phyloP scores from a whole-genome alignment of 768 basidiomycete species.

The Stropharia rugosoannulata region DNA sequence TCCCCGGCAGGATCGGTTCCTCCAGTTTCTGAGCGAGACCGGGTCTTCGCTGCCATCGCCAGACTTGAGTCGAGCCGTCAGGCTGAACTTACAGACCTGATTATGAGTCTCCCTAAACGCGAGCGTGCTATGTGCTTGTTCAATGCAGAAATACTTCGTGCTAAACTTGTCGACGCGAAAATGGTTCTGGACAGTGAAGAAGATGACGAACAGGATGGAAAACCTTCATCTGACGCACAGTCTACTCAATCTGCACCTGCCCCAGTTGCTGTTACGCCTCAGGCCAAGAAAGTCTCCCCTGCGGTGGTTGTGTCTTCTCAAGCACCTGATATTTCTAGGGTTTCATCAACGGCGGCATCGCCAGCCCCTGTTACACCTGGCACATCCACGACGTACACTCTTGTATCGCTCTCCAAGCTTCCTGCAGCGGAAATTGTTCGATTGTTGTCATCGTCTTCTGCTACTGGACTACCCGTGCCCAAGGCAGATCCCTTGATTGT shows the following conservation, averaged over 20 bases:
- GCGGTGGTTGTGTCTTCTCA: slow-evolving; percentile 53
- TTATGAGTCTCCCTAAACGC: slow-evolving; percentile 85
- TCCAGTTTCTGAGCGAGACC: slow-evolving; percentile 68
- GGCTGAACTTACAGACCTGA: slow-evolving; percentile 67
- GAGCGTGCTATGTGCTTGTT: slow-evolving; percentile 92
- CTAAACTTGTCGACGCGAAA: slow-evolving; percentile 81
- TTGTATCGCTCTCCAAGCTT: slow-evolving; percentile 68
- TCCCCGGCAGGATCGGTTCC: slow-evolving; percentile 70
- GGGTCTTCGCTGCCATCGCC: slow-evolving; percentile 65
- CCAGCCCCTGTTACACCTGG: slow-evolving; percentile 37
- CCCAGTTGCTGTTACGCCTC: slow-evolving; percentile 56
- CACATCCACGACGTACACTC: slow-evolving; percentile 45
- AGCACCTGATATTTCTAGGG: slow-evolving; percentile 76
- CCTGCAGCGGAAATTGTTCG: slow-evolving; percentile 76
- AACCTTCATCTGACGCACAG: slow-evolving; percentile 14
- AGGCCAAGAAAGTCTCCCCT: slow-evolving; percentile 52
- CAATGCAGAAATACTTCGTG: slow-evolving; percentile 75
- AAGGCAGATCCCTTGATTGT: slow-evolving; percentile 71
- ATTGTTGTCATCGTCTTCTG: slow-evolving; percentile 52
- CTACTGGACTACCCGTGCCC: slow-evolving; percentile 56
- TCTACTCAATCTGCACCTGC: slow-evolving; percentile 27
- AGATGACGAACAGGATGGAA: slow-evolving; percentile 43
- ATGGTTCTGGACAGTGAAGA: slow-evolving; percentile 76
- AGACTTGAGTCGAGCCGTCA: slow-evolving; percentile 63
- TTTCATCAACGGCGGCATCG: slow-evolving; percentile 69